Conservation (phyloP, 495 filamentous ascomycete genomes). For the Penicillium verhagenii region DNA sequence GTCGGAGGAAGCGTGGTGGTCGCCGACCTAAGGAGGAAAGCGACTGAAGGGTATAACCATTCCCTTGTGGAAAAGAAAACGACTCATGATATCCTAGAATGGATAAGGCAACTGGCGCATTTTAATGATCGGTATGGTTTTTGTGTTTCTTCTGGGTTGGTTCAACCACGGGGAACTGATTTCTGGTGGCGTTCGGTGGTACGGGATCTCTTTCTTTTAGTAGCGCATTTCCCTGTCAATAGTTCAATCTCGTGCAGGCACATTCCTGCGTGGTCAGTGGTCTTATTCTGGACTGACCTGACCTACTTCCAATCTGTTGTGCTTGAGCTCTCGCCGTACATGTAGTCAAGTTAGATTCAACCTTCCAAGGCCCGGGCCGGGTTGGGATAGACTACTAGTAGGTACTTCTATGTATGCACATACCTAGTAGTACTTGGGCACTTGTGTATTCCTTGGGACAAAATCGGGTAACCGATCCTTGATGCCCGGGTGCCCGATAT, state of each 20-base stretch:
- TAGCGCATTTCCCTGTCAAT: constrained; percentile 39
- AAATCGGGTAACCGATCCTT: no score
- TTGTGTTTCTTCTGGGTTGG: constrained; percentile 6
- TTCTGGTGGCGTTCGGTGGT: constrained; percentile 30
- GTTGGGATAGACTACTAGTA: no score
- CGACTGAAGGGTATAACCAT: constrained; percentile 34
- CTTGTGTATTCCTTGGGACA: no score
- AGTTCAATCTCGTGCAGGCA: constrained; percentile 12
- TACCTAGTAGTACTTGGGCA: no score
- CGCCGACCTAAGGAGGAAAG: constrained; percentile 50
- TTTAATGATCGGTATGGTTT: constrained; percentile 1
- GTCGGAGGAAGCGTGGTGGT: constrained; percentile 46
- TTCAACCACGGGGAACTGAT: constrained; percentile 2
- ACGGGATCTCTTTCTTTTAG: constrained; percentile 27
- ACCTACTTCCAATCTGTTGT: not conserved
- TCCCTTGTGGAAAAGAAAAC: constrained; percentile 6
- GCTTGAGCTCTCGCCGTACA: not conserved
- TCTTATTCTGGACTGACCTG: not conserved
- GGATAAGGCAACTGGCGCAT: constrained; percentile 25
- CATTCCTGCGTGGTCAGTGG: not conserved
- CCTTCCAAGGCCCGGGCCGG: no score
- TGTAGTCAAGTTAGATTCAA: no score
- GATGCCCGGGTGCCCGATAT: no score
- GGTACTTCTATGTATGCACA: no score
- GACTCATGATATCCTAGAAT: constrained; percentile 30